Evolutionary conservation across 306 rosid species (phyloP).

Genomic region (Heteromeles arbutifolia): DNA sequence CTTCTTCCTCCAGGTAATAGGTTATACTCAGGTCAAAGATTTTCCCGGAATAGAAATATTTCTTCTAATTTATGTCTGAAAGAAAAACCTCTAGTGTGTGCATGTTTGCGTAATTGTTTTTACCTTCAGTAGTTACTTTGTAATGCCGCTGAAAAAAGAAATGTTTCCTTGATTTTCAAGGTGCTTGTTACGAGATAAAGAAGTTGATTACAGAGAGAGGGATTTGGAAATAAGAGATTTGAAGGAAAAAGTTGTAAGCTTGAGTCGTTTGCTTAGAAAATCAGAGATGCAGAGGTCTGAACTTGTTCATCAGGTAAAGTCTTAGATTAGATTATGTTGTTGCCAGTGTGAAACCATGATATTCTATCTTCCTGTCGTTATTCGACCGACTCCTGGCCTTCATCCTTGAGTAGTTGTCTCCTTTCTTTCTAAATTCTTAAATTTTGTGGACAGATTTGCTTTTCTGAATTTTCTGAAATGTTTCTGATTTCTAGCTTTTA

Average conservation of each 20-base stretch:
- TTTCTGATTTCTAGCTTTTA: neutral
- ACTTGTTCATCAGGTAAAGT: slow-evolving; percentile 54
- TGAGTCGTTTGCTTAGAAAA: slow-evolving; percentile 52
- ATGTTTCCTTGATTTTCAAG: slow-evolving; percentile 21
- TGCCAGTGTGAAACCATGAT: neutral
- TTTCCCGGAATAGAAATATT: too few relatives aligned
- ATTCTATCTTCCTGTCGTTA: neutral
- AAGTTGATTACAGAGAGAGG: slow-evolving; percentile 60
- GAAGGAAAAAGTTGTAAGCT: slow-evolving; percentile 62
- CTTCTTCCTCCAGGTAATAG: slow-evolving; percentile 80
- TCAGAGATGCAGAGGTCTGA: slow-evolving; percentile 57
- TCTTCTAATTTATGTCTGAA: neutral
- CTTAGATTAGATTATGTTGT: slow-evolving; percentile 30
- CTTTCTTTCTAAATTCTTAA: neutral
- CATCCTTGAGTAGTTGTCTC: neutral
- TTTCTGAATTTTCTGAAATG: neutral
- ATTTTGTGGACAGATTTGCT: neutral
- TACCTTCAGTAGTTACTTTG: neutral
- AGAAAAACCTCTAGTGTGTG: neutral
- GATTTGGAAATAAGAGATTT: slow-evolving; percentile 69
- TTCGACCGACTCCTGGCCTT: neutral
- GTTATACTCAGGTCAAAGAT: slow-evolving; percentile 6
- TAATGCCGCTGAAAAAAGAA: neutral
- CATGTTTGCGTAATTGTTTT: neutral
- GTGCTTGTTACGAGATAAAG: slow-evolving; percentile 65